These are phyloP conservation scores for Ustilago loliicola DNA, from an alignment of 1,284 basidiomycete species.

Conservation along the genomic window DNA sequence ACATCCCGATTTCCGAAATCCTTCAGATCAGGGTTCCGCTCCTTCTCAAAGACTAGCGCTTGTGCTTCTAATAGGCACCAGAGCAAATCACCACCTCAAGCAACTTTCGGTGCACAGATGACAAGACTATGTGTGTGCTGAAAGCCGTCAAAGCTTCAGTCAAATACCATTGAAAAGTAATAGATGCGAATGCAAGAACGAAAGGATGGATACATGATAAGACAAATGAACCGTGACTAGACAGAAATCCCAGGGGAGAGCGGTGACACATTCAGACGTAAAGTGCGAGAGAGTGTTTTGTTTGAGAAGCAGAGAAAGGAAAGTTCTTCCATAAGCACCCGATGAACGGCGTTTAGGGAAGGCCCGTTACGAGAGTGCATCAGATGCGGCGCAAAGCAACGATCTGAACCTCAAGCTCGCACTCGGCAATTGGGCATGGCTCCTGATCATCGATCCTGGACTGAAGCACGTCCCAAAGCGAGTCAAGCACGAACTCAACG, in stretches of 20 bases:
- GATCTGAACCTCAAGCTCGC: constrained; percentile 71
- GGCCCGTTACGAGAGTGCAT: neutral
- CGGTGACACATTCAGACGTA: neutral
- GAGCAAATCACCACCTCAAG: neutral
- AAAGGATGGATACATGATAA: constrained; percentile 5
- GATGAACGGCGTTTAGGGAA: neutral
- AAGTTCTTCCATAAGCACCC: neutral
- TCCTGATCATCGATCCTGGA: constrained; percentile 50
- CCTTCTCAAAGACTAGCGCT: neutral
- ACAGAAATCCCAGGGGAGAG: constrained; percentile 1
- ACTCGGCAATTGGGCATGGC: constrained; percentile 53
- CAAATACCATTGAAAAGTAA: neutral
- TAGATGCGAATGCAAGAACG: constrained; percentile 13
- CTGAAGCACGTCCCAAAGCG: constrained; percentile 70
- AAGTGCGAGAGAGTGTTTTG: neutral
- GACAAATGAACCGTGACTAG: constrained; percentile 5
- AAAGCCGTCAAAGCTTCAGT: neutral
- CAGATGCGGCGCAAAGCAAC: constrained; percentile 66
- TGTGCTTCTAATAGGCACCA: neutral
- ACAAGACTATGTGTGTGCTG: neutral
- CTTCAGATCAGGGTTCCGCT: constrained; percentile 2
- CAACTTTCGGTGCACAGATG: neutral
- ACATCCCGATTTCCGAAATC: constrained; percentile 13
- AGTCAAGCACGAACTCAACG: constrained; percentile 70
- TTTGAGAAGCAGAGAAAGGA: neutral